These are phyloP conservation scores for Auxenochlorella pyrenoidosa DNA, from an alignment of 139 green algal genomes.

Conservation along the genomic window DNA sequence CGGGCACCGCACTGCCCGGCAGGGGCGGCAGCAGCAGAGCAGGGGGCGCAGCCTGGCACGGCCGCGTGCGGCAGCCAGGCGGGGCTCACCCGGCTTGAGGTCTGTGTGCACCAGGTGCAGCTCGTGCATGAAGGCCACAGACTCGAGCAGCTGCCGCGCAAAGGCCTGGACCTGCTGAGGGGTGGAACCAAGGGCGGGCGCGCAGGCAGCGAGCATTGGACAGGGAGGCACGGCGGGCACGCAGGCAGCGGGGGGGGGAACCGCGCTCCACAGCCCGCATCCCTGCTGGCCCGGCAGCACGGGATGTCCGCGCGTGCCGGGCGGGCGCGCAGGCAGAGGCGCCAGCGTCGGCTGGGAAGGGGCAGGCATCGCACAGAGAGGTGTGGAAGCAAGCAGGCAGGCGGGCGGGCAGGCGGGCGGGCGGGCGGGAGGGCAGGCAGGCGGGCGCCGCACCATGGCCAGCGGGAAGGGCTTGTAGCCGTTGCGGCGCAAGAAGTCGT, in stretches of 20 bases:
- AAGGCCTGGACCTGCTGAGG: constrained; percentile 68
- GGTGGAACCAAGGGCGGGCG: no score
- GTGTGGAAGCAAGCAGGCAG: background rate
- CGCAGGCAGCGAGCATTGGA: no score
- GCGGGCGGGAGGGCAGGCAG: background rate
- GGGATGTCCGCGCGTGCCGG: no score
- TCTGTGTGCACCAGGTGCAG: constrained; percentile 96
- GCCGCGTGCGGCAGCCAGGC: background rate
- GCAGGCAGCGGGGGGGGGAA: no score
- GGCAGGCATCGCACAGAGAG: background rate
- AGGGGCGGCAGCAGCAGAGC: no score
- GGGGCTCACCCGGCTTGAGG: constrained; percentile 86
- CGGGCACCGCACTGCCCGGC: no score
- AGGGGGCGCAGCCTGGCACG: no score
- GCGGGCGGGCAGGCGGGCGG: background rate
- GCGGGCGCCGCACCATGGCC: constrained; percentile 70
- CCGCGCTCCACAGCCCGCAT: no score
- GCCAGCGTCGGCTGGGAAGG: no score
- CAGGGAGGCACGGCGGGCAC: no score
- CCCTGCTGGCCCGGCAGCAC: no score
- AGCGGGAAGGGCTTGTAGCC: constrained; percentile 91
- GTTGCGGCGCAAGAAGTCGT: constrained; percentile 96
- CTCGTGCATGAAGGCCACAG: constrained; percentile 91
- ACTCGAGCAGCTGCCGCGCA: constrained; percentile 82
- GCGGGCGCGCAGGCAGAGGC: no score